Evolutionary conservation across 805 yeast genomes (phyloP), one percentile per base, ranked within the genome.

Genomic region (Brettanomyces nanus): DNA sequence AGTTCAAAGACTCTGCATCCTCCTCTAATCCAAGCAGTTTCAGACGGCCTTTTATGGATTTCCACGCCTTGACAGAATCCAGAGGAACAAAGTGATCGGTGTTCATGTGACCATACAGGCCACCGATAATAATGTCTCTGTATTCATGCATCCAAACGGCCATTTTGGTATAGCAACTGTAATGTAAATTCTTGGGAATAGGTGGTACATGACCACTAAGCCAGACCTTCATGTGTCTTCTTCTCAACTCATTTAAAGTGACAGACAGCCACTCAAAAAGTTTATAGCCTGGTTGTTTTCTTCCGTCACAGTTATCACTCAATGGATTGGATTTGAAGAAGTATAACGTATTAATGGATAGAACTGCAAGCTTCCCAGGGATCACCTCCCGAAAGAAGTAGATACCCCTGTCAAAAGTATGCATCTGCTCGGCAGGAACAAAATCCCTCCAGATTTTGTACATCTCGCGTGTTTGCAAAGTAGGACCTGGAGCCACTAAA

Each of bases 161-260:
- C 58, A 77, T 80, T 56, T 85, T 85, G 35, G 85, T 66, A 46
- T 73, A 77, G 53, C 95, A 85, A 31, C 80, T 67, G 15, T 69
- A 64, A 49, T 85, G 94, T 43, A 72, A 75, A 55, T 85, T 85
- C 56, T 85, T 85, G 19, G 77, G 77, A 33, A 80, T 73, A 4
- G 95, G 94, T 3, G 95, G 95, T 13, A 86, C 95, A 62, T 85
- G 95, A 4, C 95, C 95, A 31, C 80, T 66, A 18, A 85, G 60
- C 95, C 95, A 86, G 14, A 82, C 94, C 61, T 85, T 85, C 75
- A 85, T 79, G 14, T 74, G 72, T 43, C 94, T 63, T 18, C 66
- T 62, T 50, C 95, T 68, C 61, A 85, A 60, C 54, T 85, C 94
- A 52, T 78, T 73, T 43, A 86, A 64, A 3, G 80, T 78, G 33